These are phyloP conservation scores for Eutypella sp. DNA, from an alignment of 2,329 filamentous ascomycete species.

Conservation along the genomic window DNA sequence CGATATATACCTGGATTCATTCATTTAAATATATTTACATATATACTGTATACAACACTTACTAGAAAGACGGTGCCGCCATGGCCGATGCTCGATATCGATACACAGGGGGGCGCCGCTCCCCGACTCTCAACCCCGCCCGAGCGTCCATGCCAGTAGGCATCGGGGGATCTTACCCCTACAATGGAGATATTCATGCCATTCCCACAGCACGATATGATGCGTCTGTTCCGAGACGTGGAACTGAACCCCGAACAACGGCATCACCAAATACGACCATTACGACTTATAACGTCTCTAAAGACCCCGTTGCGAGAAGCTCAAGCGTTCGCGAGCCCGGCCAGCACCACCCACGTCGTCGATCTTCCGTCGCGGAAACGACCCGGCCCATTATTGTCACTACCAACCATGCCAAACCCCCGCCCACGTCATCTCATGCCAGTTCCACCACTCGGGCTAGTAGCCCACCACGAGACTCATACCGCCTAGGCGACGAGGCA, in stretches of 20 bases:
- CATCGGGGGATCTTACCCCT: conserved; percentile 46
- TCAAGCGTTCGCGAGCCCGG: conserved; percentile 44
- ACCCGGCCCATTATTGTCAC: conserved; percentile 54
- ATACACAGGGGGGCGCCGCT: conserved; percentile 37
- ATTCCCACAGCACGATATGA: conserved; percentile 39
- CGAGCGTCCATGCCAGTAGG: conserved; percentile 49
- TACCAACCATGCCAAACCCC: conserved; percentile 41
- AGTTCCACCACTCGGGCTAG: conserved; percentile 29
- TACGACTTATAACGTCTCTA: conserved; percentile 52
- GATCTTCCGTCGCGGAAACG: conserved; percentile 48
- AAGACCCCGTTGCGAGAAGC: conserved; percentile 45
- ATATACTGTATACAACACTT: too few relatives aligned
- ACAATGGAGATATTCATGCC: conserved; percentile 50
- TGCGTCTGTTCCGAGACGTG: conserved; percentile 28
- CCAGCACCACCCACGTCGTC: conserved; percentile 36
- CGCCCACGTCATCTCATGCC: conserved; percentile 35
- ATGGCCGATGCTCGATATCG: conserved; percentile 47
- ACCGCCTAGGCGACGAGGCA: conserved; percentile 47
- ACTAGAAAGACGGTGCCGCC: conserved; percentile 13
- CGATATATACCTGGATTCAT: neutral
- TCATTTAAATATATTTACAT: too few relatives aligned
- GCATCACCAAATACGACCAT: conserved; percentile 38
- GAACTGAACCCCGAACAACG: conserved; percentile 26
- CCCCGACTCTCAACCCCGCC: conserved; percentile 44
- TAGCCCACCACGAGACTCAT: conserved; percentile 49